Evolutionary conservation across 2,329 filamentous ascomycete species (phyloP).

Genomic region (Chrysoporthe austroafricana): DNA sequence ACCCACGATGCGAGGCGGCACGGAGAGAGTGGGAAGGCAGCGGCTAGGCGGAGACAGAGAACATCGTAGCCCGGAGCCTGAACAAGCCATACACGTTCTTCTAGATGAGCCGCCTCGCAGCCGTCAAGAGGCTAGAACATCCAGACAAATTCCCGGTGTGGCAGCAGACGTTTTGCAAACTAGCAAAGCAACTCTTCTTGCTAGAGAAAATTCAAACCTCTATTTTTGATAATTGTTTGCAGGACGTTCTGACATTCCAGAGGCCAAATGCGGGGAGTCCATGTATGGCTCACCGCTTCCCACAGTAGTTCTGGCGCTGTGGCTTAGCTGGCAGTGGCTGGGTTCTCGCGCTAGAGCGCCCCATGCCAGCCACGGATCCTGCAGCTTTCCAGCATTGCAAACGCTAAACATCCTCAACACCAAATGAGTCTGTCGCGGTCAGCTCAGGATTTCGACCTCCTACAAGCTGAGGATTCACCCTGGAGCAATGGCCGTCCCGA

Average conservation of each 20-base stretch:
- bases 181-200: slow-evolving; percentile 19
- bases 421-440: neutral
- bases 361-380: neutral
- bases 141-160: neutral
- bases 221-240: slow-evolving; percentile 17
- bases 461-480: neutral
- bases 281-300: neutral
- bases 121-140: neutral
- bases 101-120: neutral
- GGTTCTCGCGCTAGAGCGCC: neutral
- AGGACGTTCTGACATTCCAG: neutral
- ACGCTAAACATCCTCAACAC: neutral
- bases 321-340: neutral
- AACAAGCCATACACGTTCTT: neutral
- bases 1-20: neutral
- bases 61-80: neutral
- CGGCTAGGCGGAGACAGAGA: neutral
- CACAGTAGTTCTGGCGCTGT: neutral
- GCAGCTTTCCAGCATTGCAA: neutral
- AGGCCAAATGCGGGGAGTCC: neutral
- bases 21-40: neutral
- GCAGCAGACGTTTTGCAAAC: neutral
- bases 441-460: neutral
- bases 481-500: slow-evolving; percentile 16
- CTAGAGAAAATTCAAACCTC: slow-evolving; percentile 15